Percentiles rank a stretch among this genome's conserved stretches.
Conservation (phyloP, 2,329 filamentous ascomycete species). For the Fusarium abutilonis region DNA sequence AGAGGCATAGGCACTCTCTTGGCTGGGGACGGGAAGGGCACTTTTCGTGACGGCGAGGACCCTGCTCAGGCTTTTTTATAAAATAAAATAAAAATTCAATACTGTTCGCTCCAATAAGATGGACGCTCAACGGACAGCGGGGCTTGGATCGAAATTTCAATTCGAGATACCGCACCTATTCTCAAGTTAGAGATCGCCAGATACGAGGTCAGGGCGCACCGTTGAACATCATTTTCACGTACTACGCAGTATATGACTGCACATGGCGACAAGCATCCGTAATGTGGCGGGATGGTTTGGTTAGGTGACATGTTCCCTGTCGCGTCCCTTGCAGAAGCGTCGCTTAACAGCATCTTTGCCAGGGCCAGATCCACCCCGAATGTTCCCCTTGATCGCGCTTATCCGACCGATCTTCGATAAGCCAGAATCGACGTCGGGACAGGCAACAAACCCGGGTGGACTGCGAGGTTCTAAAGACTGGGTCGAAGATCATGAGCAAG, state of each 20-base stretch:
- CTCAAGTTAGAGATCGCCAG: slow-evolving; percentile 4
- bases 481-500: not conserved
- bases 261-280: not conserved
- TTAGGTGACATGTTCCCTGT: not conserved
- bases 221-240: slow-evolving; percentile 14
- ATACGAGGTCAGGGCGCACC: slow-evolving; percentile 17
- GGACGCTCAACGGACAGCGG: slow-evolving; percentile 3
- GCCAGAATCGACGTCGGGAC: slow-evolving; percentile 14
- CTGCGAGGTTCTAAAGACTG: not conserved
- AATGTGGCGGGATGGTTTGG: not conserved
- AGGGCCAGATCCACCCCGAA: slow-evolving; percentile 19
- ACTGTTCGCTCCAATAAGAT: slow-evolving; percentile 1
- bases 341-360: slow-evolving; percentile 9
- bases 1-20: not conserved
- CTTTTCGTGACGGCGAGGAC: slow-evolving; percentile 2
- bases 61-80: not conserved
- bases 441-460: slow-evolving; percentile 13
- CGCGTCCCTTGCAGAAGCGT: slow-evolving; percentile 38
- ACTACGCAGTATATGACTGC: not conserved
- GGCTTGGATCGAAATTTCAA: slow-evolving; percentile 4
- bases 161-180: slow-evolving; percentile 2
- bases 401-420: slow-evolving; percentile 13
- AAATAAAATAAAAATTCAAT: too few relatives aligned
- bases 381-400: slow-evolving; percentile 29
- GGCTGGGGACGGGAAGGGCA: not conserved